A percentile compares a stretch with the other conserved stretches of the same genome.
Evolutionary conservation across 2,329 filamentous ascomycete genomes (phyloP).

Genomic region (Tolypocladium nubicola): DNA sequence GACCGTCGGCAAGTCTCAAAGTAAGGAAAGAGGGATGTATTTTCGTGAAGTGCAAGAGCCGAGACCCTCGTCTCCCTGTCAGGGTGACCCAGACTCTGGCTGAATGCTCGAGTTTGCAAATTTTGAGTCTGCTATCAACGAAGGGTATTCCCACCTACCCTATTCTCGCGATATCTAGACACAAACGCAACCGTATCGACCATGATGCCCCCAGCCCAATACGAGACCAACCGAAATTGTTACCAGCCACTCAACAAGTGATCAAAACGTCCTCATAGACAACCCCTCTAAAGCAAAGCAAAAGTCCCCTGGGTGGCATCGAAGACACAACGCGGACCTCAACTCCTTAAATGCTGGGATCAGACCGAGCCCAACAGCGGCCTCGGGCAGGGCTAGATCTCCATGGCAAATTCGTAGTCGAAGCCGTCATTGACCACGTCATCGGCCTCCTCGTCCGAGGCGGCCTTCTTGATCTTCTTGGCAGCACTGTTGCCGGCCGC

Average conservation of each 20-base stretch:
- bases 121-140: background rate
- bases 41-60: background rate
- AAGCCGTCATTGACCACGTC: background rate
- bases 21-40: background rate
- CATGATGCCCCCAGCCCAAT: background rate
- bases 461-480: slow-evolving; percentile 1
- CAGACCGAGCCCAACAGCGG: background rate
- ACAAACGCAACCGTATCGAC: background rate
- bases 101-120: background rate
- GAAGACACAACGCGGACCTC: background rate
- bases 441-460: background rate
- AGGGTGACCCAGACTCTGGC: background rate
- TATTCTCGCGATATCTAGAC: background rate
- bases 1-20: no score
- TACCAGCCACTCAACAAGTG: background rate
- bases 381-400: background rate
- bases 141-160: background rate
- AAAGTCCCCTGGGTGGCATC: background rate
- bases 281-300: background rate
- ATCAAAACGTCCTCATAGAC: background rate
- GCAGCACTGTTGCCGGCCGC: background rate
- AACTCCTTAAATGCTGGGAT: background rate
- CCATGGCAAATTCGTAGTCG: background rate
- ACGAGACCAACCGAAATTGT: background rate
- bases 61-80: background rate